Conservation (phyloP, 331 rosid species). For the Quercus lobata region DNA sequence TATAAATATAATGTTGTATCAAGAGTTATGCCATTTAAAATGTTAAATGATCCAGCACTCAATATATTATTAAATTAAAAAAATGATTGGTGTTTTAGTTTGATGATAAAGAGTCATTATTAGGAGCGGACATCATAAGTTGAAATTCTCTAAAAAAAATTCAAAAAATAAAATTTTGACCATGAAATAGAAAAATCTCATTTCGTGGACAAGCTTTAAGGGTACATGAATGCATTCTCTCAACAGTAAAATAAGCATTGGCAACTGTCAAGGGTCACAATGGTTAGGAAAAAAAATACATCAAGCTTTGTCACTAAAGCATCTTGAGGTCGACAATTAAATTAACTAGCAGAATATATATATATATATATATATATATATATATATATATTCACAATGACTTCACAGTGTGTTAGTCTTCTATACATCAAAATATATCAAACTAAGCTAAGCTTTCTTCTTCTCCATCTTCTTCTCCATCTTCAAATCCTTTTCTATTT, state of each 20-base stretch:
- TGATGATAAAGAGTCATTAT: too few species aligned
- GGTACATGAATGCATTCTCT: not conserved
- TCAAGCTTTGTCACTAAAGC: not conserved
- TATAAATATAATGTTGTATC: too few species aligned
- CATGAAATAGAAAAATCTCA: too few species aligned
- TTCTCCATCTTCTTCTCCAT: not conserved
- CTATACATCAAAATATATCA: not conserved
- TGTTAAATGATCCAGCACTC: too few species aligned
- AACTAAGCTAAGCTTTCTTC: not conserved
- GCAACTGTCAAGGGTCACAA: not conserved
- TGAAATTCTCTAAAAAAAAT: too few species aligned
- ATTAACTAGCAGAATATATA: too few species aligned
- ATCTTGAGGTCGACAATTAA: not conserved
- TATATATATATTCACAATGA: not conserved
- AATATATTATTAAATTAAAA: too few species aligned
- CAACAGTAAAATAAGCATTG: not conserved
- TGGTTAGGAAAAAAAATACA: not conserved
- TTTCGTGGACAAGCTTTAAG: not conserved
- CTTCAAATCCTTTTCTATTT: not conserved
- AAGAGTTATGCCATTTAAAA: too few species aligned
- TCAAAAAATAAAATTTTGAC: too few species aligned
- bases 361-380: too few species aligned
- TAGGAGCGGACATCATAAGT: accelerated
- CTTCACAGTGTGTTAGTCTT: not conserved
- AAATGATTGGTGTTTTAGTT: too few species aligned